Evolutionary conservation across 2,329 filamentous ascomycete genomes (phyloP), one percentile per base, ranked within the genome.

Genomic region (Aspergillus hiratsukae): DNA sequence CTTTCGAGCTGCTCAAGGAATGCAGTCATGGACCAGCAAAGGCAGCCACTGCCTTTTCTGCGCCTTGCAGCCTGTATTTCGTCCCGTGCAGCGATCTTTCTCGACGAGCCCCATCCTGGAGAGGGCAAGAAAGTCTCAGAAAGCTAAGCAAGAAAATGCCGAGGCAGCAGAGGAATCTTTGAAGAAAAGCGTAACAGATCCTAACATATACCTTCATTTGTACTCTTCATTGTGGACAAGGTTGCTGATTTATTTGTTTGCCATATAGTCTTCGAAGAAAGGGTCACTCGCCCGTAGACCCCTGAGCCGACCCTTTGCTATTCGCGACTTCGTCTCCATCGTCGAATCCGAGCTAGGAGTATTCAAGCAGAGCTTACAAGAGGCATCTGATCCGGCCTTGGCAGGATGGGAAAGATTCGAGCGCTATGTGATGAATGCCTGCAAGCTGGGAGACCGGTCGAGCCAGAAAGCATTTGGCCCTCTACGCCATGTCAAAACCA

Each of bases 21-120:
- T 80, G 77, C 74, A 69, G 69, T 61, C 66, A 69, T 72, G 75
- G 65, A 65, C 64, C 54, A 64, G 63, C 52, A 68, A 60, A 64
- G 66, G 68, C 62, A 70, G 67, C 49, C 65, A 66, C 65, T 78
- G 76, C 70, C 68, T 77, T 40, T 67, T 77, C 60, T 76, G 75
- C 66, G 62, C 70, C 29, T 73, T 76, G 58, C 71, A 69, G 61
- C 61, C 68, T 41, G 58, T 66, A 29, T 53, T 66, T 61, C 64
- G 65, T 62, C 59, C 65, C n/a, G 52, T 60, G 48, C 52, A 58
- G 49, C 70, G 72, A 52, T 57, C 61, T 6, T 74, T 75, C 56
- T 61, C 66, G 21, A 72, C 70, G 21, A 69, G 71, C 6, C 53
- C 67, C 14, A 27, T 61, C 4, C 58, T 72, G 35, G 61, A 67